Conservation (phyloP, 768 basidiomycete genomes). For the Hortiboletus campestris region DNA sequence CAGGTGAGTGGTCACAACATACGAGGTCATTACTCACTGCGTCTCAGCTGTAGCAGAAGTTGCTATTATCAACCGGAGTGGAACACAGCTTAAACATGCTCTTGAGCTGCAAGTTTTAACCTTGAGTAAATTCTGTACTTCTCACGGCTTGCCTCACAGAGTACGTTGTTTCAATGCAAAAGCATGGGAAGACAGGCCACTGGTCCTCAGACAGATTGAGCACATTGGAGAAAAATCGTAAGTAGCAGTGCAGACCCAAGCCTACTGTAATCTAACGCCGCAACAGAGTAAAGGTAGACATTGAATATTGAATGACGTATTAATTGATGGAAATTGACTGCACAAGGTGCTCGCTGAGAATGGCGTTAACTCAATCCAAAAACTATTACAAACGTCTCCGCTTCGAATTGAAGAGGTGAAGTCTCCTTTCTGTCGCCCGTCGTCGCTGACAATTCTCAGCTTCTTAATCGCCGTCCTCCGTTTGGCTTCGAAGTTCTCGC, state of each 20-base stretch:
- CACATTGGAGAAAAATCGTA: conserved; percentile 93
- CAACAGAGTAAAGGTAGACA: conserved; percentile 25
- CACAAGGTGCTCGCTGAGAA: conserved; percentile 70
- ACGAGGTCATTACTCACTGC: conserved; percentile 2
- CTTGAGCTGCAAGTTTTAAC: conserved; percentile 62
- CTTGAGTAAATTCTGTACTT: neutral
- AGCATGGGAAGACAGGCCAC: conserved; percentile 88
- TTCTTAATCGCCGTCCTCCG: conserved; percentile 70
- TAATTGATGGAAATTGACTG: conserved; percentile 11
- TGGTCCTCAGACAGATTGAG: conserved; percentile 83
- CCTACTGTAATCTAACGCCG: neutral
- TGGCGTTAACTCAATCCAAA: conserved; percentile 62
- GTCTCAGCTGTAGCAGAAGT: conserved; percentile 73
- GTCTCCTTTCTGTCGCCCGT: neutral
- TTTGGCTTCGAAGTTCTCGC: conserved; percentile 72
- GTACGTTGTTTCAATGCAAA: conserved; percentile 76
- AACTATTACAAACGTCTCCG: conserved; percentile 55
- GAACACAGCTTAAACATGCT: conserved; percentile 65
- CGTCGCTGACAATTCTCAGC: conserved; percentile 37
- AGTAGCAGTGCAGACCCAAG: conserved; percentile 25
- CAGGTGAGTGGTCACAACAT: conserved; percentile 46
- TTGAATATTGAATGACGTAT: neutral
- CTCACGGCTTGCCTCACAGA: conserved; percentile 36
- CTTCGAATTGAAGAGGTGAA: conserved; percentile 62
- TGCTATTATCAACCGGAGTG: conserved; percentile 61